A percentile compares a stretch with the other conserved stretches of the same genome.
phyloP scores from a whole-genome alignment of 192 early-diverging fungal genomes.

The Backusella luteola region DNA sequence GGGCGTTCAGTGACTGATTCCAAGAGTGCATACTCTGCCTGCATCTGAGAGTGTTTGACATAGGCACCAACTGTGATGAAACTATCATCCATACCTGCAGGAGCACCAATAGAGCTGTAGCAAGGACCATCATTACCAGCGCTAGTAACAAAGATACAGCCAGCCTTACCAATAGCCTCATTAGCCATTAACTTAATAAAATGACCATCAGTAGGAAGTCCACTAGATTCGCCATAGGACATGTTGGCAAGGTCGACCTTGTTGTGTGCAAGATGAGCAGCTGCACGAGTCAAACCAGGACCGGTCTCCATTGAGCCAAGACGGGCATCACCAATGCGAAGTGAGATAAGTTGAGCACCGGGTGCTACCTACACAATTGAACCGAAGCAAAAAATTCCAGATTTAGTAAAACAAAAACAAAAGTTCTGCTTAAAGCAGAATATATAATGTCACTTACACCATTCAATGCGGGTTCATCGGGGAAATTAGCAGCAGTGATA shows the following conservation, averaged over 20 bases:
- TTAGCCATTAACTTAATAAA: slow-evolving; percentile 79
- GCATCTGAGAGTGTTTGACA: slow-evolving; percentile 79
- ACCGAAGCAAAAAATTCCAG: not conserved
- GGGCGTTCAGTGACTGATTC: slow-evolving; percentile 74
- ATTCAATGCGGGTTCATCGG: slow-evolving; percentile 79
- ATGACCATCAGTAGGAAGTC: slow-evolving; percentile 70
- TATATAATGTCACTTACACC: slow-evolving; percentile 55
- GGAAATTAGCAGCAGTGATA: slow-evolving; percentile 87
- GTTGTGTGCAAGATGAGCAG: slow-evolving; percentile 66
- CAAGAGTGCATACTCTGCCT: slow-evolving; percentile 82
- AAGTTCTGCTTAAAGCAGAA: not conserved
- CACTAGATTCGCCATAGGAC: slow-evolving; percentile 84
- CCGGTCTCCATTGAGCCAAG: slow-evolving; percentile 79
- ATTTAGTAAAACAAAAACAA: not conserved
- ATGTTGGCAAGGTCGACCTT: slow-evolving; percentile 78
- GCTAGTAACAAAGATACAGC: slow-evolving; percentile 83
- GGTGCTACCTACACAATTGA: slow-evolving; percentile 69
- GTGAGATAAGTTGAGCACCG: slow-evolving; percentile 90
- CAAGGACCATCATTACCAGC: slow-evolving; percentile 95
- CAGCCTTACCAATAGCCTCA: slow-evolving; percentile 81
- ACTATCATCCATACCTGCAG: slow-evolving; percentile 70
- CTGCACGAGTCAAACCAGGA: slow-evolving; percentile 77
- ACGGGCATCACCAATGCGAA: slow-evolving; percentile 85
- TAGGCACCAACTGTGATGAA: slow-evolving; percentile 95
- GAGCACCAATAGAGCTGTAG: slow-evolving; percentile 80